Evolutionary conservation across 2,329 filamentous ascomycete genomes (phyloP).

Genomic region (Colletotrichum orbiculare): DNA sequence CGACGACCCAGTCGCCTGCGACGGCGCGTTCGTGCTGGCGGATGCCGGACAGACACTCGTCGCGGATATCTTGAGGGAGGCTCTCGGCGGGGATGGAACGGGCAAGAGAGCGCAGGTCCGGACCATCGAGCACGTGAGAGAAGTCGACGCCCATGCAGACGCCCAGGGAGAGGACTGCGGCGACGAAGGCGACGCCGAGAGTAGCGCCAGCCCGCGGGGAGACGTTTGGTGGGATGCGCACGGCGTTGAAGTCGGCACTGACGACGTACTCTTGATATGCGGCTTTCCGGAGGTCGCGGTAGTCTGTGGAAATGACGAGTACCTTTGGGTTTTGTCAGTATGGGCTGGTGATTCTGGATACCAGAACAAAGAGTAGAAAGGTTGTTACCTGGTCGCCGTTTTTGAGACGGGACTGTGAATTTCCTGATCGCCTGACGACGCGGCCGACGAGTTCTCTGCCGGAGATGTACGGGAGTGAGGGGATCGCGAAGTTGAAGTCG

Average conservation of each 20-base stretch:
- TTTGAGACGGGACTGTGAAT: slow-evolving; percentile 54
- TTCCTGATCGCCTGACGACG: slow-evolving; percentile 55
- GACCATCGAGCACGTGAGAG: slow-evolving; percentile 59
- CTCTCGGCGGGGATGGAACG: slow-evolving; percentile 54
- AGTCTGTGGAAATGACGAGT: slow-evolving; percentile 79
- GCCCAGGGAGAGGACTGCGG: slow-evolving; percentile 73
- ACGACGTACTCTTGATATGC: slow-evolving; percentile 78
- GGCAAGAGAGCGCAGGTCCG: slow-evolving; percentile 67
- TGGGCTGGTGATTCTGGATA: neutral
- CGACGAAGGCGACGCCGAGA: slow-evolving; percentile 78
- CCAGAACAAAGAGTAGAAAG: slow-evolving; percentile 13
- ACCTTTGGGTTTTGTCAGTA: slow-evolving; percentile 48
- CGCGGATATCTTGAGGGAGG: slow-evolving; percentile 70
- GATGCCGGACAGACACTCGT: slow-evolving; percentile 71
- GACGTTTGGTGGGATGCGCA: slow-evolving; percentile 66
- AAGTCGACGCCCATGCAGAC: slow-evolving; percentile 79
- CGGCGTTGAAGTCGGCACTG: slow-evolving; percentile 72
- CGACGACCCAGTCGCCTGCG: slow-evolving; percentile 74
- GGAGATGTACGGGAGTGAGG: slow-evolving; percentile 74
- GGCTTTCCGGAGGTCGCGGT: slow-evolving; percentile 77
- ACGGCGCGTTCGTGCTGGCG: slow-evolving; percentile 62
- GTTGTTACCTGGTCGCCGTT: slow-evolving; percentile 63
- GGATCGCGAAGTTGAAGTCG: slow-evolving; percentile 77
- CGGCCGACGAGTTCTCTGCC: slow-evolving; percentile 77
- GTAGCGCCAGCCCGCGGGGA: slow-evolving; percentile 68